Evolutionary conservation across 257 asterid species (phyloP).

Genomic region (Datura wrightii): DNA sequence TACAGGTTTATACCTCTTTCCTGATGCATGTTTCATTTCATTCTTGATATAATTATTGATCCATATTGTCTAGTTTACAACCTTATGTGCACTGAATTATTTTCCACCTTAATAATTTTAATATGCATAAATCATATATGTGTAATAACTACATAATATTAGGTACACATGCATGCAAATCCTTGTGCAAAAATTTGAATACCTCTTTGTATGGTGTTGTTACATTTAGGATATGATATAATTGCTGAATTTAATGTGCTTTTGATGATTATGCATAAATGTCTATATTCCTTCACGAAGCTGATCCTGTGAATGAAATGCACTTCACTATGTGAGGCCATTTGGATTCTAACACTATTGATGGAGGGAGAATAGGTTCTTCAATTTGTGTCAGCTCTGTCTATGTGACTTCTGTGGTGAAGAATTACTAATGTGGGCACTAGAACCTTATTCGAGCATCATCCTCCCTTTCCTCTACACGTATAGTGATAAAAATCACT

Average conservation of each 20-base stretch:
- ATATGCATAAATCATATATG: too few relatives aligned
- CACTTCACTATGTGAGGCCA: constrained; percentile 72
- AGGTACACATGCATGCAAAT: neutral
- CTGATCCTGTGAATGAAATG: constrained; percentile 74
- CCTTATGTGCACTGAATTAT: too few relatives aligned
- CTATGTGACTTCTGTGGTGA: constrained; percentile 81
- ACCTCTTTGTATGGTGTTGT: neutral
- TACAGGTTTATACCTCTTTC: too few relatives aligned
- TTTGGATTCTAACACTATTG: constrained; percentile 67
- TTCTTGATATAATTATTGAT: too few relatives aligned
- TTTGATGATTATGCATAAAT: too few relatives aligned
- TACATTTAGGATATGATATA: neutral
- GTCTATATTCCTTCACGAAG: constrained; percentile 45
- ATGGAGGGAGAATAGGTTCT: constrained; percentile 70
- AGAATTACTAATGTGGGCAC: constrained; percentile 71
- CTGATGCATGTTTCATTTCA: too few relatives aligned
- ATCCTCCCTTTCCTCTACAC: constrained; percentile 69
- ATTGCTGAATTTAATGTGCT: neutral
- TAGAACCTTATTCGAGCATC: constrained; percentile 59
- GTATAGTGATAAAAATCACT: constrained; percentile 60
- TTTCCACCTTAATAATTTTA: too few relatives aligned
- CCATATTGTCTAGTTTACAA: too few relatives aligned
- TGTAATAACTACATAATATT: too few relatives aligned
- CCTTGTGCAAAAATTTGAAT: too few relatives aligned
- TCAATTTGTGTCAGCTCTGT: constrained; percentile 58